Conservation (phyloP, 106 monocot genomes). For the Xerophyta viscosa region DNA sequence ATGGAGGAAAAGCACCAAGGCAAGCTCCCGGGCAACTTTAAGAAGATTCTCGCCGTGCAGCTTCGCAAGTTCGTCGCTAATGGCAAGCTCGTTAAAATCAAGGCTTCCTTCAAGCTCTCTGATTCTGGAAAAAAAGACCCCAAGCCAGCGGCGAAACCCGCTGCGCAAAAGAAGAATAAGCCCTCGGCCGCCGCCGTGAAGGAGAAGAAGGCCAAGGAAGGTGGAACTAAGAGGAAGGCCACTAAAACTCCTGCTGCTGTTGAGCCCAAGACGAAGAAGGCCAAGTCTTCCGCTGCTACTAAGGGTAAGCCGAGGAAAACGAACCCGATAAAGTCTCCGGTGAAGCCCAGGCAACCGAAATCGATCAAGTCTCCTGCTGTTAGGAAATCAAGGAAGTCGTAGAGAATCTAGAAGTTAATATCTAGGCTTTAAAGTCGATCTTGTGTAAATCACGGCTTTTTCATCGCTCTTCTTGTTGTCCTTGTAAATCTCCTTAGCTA, state of each 20-base stretch:
- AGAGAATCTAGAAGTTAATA: too few relatives aligned
- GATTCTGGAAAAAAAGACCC: slow-evolving; percentile 25
- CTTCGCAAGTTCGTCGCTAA: slow-evolving; percentile 44
- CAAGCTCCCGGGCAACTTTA: slow-evolving; percentile 43
- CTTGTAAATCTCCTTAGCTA: too few relatives aligned
- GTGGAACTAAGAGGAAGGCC: slow-evolving; percentile 2
- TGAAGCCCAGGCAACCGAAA: slow-evolving; percentile 47
- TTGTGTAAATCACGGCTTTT: too few relatives aligned
- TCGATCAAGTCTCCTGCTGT: slow-evolving; percentile 33
- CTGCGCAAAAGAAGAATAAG: slow-evolving; percentile 3
- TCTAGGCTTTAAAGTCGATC: too few relatives aligned
- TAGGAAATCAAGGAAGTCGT: slow-evolving; percentile 29
- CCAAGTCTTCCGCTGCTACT: not conserved
- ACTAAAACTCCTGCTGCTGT: slow-evolving; percentile 10
- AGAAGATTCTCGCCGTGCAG: slow-evolving; percentile 51
- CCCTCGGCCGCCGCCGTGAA: not conserved
- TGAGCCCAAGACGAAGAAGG: slow-evolving; percentile 1
- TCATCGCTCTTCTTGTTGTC: too few relatives aligned
- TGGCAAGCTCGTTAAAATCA: slow-evolving; percentile 67
- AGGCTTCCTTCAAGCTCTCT: slow-evolving; percentile 68
- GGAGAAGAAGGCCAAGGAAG: slow-evolving; percentile 8
- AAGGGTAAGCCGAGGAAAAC: slow-evolving; percentile 7
- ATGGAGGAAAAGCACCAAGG: slow-evolving; percentile 68
- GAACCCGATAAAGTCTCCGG: slow-evolving; percentile 28
- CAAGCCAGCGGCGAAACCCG: slow-evolving; percentile 7